Evolutionary conservation across 768 basidiomycete genomes (phyloP), one percentile per base, ranked within the genome.

Genomic region (Rhizopogon vinicolor): DNA sequence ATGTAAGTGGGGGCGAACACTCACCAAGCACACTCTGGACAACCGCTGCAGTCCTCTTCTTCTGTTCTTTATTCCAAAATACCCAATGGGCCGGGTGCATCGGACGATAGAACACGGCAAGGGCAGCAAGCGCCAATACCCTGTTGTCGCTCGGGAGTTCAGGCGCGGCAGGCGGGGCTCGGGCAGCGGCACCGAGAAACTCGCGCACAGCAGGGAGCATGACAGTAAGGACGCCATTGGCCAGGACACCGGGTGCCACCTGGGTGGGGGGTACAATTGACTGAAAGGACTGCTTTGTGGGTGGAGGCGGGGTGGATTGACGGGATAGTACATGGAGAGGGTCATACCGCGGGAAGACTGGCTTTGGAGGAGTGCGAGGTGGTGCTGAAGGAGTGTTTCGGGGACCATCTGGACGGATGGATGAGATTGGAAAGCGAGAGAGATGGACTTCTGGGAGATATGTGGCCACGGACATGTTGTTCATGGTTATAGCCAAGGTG

Each of bases 61-160:
- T 79, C 61, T 75, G 72, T 46, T 75, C 76, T 57, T 73, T 75
- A 44, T 74, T 77, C 86, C 86, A 87, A 64, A 87, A 80, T n/a
- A 82, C 68, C 79, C 81, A 82, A 61, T 86, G 84, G 6, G 77
- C 80, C 13, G 78, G 78, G 65, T 85, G 78, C 31, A 74, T 72
- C 14, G 78, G 79, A 46, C 74, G 72, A 61, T 81, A 77, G 60
- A 85, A 78, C 12, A 86, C 79, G 9, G 78, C 76, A 57, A 87
- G 78, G 2, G 85, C 86, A 4, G 79, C 81, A 51, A 87, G 79
- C 28, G 78, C 76, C 57, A 83, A 77, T 54, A 85, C 66, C 54
- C 75, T 63, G 40, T 60, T 63, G 64, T 54, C 78, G 69, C 41
- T 76, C 73, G 49, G 80, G 63, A 37, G 72, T 54, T 35, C 68